A percentile compares a stretch with the other conserved stretches of the same genome.
Conservation (phyloP, 2,329 filamentous ascomycete species). For the Apiospora phragmitis region DNA sequence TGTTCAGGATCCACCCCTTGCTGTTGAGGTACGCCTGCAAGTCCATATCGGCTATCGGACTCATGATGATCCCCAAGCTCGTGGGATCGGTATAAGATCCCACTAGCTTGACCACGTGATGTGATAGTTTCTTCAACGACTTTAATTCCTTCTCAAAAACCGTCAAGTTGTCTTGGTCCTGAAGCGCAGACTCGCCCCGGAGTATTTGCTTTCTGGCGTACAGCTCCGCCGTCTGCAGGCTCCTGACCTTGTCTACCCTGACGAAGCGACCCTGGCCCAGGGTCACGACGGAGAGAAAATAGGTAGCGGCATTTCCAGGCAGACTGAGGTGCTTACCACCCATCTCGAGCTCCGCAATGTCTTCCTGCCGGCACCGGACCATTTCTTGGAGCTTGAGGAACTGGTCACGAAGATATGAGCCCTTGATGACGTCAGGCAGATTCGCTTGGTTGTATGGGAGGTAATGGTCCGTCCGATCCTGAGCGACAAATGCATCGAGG, state of each 20-base stretch:
- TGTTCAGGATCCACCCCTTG: not conserved
- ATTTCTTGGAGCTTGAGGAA: too few relatives aligned
- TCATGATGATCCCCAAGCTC: not conserved
- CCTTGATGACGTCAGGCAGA: too few relatives aligned
- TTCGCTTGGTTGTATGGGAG: too few relatives aligned
- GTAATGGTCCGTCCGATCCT: too few relatives aligned
- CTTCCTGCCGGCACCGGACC: too few relatives aligned
- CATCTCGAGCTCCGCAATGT: too few relatives aligned
- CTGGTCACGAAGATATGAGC: too few relatives aligned
- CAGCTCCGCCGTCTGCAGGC: not conserved
- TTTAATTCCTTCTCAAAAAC: not conserved
- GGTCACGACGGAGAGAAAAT: too few relatives aligned
- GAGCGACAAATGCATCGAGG: too few relatives aligned
- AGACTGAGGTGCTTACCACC: too few relatives aligned
- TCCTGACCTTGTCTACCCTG: not conserved
- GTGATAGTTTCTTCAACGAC: not conserved
- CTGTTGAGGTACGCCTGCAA: not conserved
- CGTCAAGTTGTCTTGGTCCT: not conserved
- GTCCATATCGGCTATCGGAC: not conserved
- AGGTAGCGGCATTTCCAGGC: too few relatives aligned
- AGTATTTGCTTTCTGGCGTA: not conserved
- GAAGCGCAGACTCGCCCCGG: not conserved
- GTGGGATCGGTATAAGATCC: not conserved
- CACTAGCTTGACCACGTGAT: not conserved
- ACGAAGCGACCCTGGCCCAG: not conserved